Base-by-base conservation (phyloP, 2,329 filamentous ascomycete species). In the Proliferodiscus dingleyae region DNA sequence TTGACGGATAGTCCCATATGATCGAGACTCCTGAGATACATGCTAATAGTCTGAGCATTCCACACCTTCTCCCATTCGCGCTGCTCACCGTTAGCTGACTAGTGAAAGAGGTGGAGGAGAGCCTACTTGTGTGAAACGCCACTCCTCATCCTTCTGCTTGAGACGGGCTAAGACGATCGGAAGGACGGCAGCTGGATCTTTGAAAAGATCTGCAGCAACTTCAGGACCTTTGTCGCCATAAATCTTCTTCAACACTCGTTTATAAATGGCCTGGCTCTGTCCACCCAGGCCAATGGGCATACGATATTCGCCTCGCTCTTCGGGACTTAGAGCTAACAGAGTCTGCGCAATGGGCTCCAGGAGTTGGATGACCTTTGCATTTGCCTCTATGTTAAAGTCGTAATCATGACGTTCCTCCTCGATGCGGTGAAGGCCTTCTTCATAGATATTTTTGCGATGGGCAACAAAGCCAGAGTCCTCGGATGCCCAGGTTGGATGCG, bases 1-100 rank as follows among this genome's bases (percentile, higher is more conserved):
- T 93, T 95, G 60, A 89, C 87, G 43, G 89, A 83, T 49, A 95
- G 89, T 16, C 89, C 89, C 77, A 97, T 95, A 62, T 98, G 93
- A 61, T 98, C 93, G 42, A 98, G 80, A 65, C 89, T 95, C 71
- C 89, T 94, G 69, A 94, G 87, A 68, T 96, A 95, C 71, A 95
- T 91, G 60, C 86, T 84, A 62, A 95, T 86, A 19, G 91, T 97
- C 69, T 97, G 93, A 40, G 89, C 84, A 53, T 93, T 89, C 93
- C 93, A 98, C 6, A 98, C 89, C 68, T 96, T 96, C 66, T 97
- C 90, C 93, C 93, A 98, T 64, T 98, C 94, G 24, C 93, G 88
- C 73, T 87, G 43, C 9, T 8, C 9, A 48, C 43, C 41, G 13
- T 43, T n/a, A 50, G 50, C 55, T 39, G 18, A 30, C 28, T 6